phyloP scores from a whole-genome alignment of 148 eudicot species.

The Vaccinium darrowii region DNA sequence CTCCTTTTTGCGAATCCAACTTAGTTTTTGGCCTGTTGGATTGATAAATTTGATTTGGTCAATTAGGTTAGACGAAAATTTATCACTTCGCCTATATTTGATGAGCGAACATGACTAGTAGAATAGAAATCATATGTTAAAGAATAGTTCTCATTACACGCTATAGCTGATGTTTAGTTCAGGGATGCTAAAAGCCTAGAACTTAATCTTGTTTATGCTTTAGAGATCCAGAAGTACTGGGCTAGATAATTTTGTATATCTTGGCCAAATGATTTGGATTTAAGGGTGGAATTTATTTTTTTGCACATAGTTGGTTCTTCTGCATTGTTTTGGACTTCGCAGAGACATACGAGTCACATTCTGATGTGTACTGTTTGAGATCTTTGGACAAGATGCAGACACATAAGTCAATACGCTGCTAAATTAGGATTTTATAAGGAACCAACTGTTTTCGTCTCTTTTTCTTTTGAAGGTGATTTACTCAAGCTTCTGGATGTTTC shows the following conservation, averaged over 20 bases:
- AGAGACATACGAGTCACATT: not conserved
- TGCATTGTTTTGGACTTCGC: not conserved
- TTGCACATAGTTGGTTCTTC: not conserved
- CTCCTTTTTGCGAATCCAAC: no score
- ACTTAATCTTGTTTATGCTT: not conserved
- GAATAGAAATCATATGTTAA: not conserved
- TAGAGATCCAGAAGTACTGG: not conserved
- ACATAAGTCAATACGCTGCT: not conserved
- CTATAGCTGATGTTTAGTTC: no score
- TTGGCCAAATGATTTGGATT: not conserved
- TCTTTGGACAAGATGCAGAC: not conserved
- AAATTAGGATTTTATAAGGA: not conserved
- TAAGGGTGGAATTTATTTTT: not conserved
- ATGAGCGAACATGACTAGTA: not conserved
- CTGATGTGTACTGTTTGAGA: not conserved
- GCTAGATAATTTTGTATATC: no score
- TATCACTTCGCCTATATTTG: not conserved
- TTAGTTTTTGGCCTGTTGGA: no score
- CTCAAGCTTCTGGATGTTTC: slow-evolving; percentile 77
- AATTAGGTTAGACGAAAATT: no score
- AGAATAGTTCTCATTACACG: not conserved
- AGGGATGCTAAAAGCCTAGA: not conserved
- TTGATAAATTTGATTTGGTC: no score
- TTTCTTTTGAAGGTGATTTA: slow-evolving; percentile 52
- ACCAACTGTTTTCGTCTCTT: slow-evolving; percentile 2